Evolutionary conservation across 192 early-diverging fungal species (phyloP).

Genomic region (Backusella macrospora): DNA sequence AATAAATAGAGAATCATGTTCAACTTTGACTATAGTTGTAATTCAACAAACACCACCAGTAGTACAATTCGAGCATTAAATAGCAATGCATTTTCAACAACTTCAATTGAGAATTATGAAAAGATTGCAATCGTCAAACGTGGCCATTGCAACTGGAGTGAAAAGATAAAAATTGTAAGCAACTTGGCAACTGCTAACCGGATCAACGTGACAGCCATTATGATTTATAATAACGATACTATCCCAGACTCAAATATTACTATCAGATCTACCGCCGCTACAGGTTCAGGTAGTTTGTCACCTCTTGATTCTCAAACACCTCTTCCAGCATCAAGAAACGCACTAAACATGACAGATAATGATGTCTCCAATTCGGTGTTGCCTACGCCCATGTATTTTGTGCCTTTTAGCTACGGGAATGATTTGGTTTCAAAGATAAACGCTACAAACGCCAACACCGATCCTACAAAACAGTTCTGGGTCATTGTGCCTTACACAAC

Average conservation of each 20-base stretch:
- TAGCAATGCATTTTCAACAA: background rate
- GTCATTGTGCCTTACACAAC: conserved; percentile 5
- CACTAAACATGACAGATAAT: conserved; percentile 30
- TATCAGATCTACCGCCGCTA: background rate
- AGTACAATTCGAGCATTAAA: conserved; percentile 17
- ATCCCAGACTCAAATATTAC: background rate
- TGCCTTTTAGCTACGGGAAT: conserved; percentile 27
- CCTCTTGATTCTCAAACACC: background rate
- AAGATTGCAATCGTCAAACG: conserved; percentile 33
- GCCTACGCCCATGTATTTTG: conserved; percentile 26
- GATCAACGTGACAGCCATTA: conserved; percentile 24
- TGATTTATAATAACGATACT: conserved; percentile 32
- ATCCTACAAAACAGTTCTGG: conserved; percentile 7
- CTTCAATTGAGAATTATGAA: background rate
- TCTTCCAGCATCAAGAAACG: background rate
- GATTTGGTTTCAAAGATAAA: conserved; percentile 3
- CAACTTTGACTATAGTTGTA: conserved; percentile 21
- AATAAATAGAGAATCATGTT: conserved; percentile 13
- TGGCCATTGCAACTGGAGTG: conserved; percentile 30
- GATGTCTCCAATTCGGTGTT: conserved; percentile 9
- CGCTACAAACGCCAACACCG: background rate
- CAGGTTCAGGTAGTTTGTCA: background rate
- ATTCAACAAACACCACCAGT: conserved; percentile 15
- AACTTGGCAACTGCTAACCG: background rate
- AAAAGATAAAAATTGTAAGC: conserved; percentile 22